Evolutionary conservation across 441 rosid genomes (phyloP), one percentile per base, ranked within the genome.

Genomic region (Populus hybrid): DNA sequence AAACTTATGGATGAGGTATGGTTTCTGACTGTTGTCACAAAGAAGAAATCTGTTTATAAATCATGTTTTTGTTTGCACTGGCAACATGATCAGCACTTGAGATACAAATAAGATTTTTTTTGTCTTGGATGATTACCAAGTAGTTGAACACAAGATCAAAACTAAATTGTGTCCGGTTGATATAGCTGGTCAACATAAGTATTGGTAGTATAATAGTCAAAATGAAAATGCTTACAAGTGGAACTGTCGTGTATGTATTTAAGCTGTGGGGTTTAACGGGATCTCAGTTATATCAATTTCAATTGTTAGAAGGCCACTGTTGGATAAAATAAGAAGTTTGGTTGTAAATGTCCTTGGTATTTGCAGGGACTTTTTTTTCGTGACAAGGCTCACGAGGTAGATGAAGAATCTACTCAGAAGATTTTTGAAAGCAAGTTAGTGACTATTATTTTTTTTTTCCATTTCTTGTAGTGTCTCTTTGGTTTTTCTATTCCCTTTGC

Each of bases 281-380:
- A 26, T 31, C 40, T 33, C 28, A 33, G 9, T 24, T 26, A 6
- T 33, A 26, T 36, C 45, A 33, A 11, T 69, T 38, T 14, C 35
- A 21, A 36, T 29, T 73, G 69, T 75, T 76, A 9, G 74, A 11
- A 64, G 14, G 16, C 28, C 75, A 6, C 4, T 21, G 14, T 68
- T 61, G 33, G 9, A 42, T 70, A 45, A 68, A 28, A 53, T 23
- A 50, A 71, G 26, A 20, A 26, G 74, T 67, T 64, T 33, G 53
- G 31, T 38, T 77, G 7, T 56, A 73, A 74, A 65, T 73, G 76
- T n/a, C 76, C 26, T 50, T 71, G 78, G 65, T 75, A 35, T 35
- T 82, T 79, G 68, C 91, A 91, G 95, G 94, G 92, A 24, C 80
- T 81, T 31, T 86, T 83, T 71, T 88, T 80, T 69, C 75, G 63